Evolutionary conservation across 106 monocot genomes (phyloP).

Genomic region (Allium cepa): DNA sequence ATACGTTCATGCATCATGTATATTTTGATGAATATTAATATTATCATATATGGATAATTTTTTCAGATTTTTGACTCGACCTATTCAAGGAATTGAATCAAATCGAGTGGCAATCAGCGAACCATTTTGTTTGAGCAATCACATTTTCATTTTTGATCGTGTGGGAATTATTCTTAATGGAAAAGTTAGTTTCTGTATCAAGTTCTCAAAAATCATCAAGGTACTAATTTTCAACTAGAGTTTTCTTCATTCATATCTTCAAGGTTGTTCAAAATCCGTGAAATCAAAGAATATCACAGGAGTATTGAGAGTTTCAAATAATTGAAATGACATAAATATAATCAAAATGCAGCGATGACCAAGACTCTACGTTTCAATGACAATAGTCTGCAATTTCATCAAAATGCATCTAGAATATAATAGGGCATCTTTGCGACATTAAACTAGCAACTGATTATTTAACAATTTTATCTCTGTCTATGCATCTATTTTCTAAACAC

Average conservation of each 20-base stretch:
- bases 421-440: no score
- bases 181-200: slow-evolving; percentile 51
- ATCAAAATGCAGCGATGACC: no score
- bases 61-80: slow-evolving; percentile 41
- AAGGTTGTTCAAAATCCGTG: not conserved
- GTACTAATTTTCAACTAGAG: slow-evolving; percentile 17
- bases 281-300: no score
- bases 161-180: slow-evolving; percentile 56
- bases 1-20: not conserved
- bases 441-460: no score
- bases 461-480: no score
- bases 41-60: not conserved
- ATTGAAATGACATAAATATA: no score
- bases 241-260: not conserved
- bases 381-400: no score
- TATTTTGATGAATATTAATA: not conserved
- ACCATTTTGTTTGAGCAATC: slow-evolving; percentile 10
- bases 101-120: slow-evolving; percentile 21
- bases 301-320: no score
- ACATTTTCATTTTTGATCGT: slow-evolving; percentile 39
- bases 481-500: no score
- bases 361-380: no score
- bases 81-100: slow-evolving; percentile 10
- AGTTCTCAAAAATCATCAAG: slow-evolving; percentile 66
- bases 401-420: no score